These are phyloP conservation scores for Papilionanthe hybrid DNA, from an alignment of 116 monocot genomes.

Conservation along the genomic window DNA sequence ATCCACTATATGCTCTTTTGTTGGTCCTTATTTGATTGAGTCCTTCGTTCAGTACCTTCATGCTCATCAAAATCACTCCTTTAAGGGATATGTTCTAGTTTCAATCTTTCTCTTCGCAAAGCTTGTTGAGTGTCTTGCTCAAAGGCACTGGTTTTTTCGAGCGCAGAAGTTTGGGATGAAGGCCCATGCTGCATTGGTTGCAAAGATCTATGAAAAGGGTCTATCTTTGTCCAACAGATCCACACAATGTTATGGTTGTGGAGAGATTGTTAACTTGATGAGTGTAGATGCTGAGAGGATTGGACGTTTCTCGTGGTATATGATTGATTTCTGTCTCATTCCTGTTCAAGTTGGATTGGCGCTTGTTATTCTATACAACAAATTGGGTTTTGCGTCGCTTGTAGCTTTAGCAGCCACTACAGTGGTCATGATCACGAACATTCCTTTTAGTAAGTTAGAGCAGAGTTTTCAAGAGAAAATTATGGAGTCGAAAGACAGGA, in stretches of 20 bases:
- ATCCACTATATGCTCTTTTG: slow-evolving; percentile 23
- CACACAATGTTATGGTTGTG: slow-evolving; percentile 27
- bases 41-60: slow-evolving; percentile 43
- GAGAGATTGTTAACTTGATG: slow-evolving; percentile 54
- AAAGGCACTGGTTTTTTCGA: slow-evolving; percentile 40
- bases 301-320: slow-evolving; percentile 22
- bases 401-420: slow-evolving; percentile 33
- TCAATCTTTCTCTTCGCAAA: slow-evolving; percentile 29
- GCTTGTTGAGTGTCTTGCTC: slow-evolving; percentile 24
- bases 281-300: slow-evolving; percentile 47
- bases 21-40: slow-evolving; percentile 47
- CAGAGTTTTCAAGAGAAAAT: slow-evolving; percentile 34
- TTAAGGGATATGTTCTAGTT: slow-evolving; percentile 34
- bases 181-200: slow-evolving; percentile 26
- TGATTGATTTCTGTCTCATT: slow-evolving; percentile 44
- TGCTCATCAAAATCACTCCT: slow-evolving; percentile 1
- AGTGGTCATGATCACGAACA: slow-evolving; percentile 34
- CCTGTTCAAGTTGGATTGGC: slow-evolving; percentile 31
- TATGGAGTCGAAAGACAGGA: slow-evolving; percentile 50
- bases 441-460: slow-evolving; percentile 31
- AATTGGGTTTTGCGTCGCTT: slow-evolving; percentile 33
- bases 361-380: slow-evolving; percentile 29
- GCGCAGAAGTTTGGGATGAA: slow-evolving; percentile 24
- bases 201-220: slow-evolving; percentile 41
- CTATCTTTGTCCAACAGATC: slow-evolving; percentile 34